Evolutionary conservation across 202 grass and related monocot species (phyloP).

Genomic region (Carex arenaria): DNA sequence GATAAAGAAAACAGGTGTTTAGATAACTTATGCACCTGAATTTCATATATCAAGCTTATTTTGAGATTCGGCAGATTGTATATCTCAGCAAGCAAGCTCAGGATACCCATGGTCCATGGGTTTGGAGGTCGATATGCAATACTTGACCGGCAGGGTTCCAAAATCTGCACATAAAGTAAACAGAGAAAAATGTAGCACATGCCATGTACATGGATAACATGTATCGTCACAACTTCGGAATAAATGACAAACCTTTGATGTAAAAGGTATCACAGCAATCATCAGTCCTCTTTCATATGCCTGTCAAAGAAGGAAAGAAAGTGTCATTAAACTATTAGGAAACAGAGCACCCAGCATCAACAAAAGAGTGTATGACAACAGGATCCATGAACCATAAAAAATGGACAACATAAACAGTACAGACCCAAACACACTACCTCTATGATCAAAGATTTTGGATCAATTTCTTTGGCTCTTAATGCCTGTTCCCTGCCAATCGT

Average conservation of each 20-base stretch:
- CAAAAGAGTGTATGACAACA: background rate
- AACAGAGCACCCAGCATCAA: background rate
- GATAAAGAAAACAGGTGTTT: constrained; percentile 1
- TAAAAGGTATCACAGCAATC: constrained; percentile 97
- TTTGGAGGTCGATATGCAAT: constrained; percentile 96
- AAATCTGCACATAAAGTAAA: constrained; percentile 52
- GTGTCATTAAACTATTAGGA: background rate
- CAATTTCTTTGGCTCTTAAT: constrained; percentile 93
- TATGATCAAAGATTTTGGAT: constrained; percentile 87
- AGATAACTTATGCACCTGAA: constrained; percentile 49
- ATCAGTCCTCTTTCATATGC: constrained; percentile 96
- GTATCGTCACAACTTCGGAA: background rate
- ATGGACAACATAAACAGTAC: background rate
- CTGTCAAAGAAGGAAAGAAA: constrained; percentile 39
- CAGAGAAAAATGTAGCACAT: constrained; percentile 16
- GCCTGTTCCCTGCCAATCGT: constrained; percentile 94
- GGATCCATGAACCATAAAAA: constrained; percentile 13
- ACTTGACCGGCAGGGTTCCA: constrained; percentile 93
- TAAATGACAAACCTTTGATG: constrained; percentile 72
- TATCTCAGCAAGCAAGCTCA: constrained; percentile 92
- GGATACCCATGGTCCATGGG: constrained; percentile 98
- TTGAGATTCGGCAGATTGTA: constrained; percentile 98
- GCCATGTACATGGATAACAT: constrained; percentile 22
- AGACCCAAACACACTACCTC: constrained; percentile 41
- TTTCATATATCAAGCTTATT: constrained; percentile 97